Evolutionary conservation across 2,329 filamentous ascomycete genomes (phyloP), one percentile per base, ranked within the genome.

Genomic region (Byssochlamys sp.): DNA sequence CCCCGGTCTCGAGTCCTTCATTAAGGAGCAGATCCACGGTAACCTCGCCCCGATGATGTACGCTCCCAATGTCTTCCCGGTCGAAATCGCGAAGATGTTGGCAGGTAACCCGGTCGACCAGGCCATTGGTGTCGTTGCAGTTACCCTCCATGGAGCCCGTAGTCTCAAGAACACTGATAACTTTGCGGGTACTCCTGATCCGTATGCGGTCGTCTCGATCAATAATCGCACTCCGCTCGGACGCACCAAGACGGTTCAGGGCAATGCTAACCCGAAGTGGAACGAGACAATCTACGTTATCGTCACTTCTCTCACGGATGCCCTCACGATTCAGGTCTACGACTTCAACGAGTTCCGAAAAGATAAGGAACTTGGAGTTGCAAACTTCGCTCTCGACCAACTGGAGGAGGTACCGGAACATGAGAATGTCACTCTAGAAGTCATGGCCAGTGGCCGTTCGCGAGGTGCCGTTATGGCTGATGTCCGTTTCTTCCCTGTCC

Each of bases 11-110:
- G 91, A 97, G 73, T 83, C 74, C 57, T 99, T 99, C 74, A 99
- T 99, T 66, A 85, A 89, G 70, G 94, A 99, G 66, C 90, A 95
- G 76, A 95, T 99, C 55, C 95, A 99, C 73, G 89, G 88, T 61
- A 96, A 92, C 68, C 77, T 99, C 54, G 88, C 85, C 1, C 95
- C 94, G 0, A 97, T 99, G 88, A 96, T 99, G 90, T 99, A 99
- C 70, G 87, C 85, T 39, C 94, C 94, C 7, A 96, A 99, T 66
- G 91, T 97, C 54, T 99, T 99, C 80, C 94, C 94, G 14, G 94
- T 99, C 63, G 94, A 99, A 70, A 90, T 99, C 57, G 94, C 94
- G 65, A 97, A 99, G 81, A 94, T 99, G 90, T 81, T 99, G 62
- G 89, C 92, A 50, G 94, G 94, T 59, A 92, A 89, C 58, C 86